Conservation (phyloP, 495 filamentous ascomycete species). For the Hypoxylon trugodes region DNA sequence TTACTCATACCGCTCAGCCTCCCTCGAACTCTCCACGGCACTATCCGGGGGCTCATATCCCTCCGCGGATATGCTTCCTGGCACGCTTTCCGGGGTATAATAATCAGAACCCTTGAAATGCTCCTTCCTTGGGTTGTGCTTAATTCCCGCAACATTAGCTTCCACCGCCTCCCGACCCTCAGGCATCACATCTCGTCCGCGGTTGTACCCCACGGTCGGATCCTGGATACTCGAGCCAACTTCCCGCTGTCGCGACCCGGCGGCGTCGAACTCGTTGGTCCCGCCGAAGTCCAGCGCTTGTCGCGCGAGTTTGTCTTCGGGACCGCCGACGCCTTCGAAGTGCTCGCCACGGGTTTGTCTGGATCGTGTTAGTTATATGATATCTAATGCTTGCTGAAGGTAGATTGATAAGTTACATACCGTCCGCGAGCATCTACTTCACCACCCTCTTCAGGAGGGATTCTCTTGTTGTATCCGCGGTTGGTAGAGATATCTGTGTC, state of each 20-base stretch:
- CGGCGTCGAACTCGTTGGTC: slow-evolving; percentile 36
- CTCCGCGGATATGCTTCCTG: slow-evolving; percentile 44
- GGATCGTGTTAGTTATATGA: not conserved
- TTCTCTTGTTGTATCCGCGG: slow-evolving; percentile 46
- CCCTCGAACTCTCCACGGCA: slow-evolving; percentile 32
- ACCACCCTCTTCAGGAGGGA: slow-evolving; percentile 52
- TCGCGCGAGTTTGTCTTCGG: slow-evolving; percentile 45
- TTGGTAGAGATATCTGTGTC: slow-evolving; percentile 48
- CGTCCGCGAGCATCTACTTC: slow-evolving; percentile 46
- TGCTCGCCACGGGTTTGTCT: slow-evolving; percentile 45
- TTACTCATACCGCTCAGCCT: slow-evolving; percentile 36
- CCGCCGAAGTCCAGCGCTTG: slow-evolving; percentile 43
- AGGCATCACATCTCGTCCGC: slow-evolving; percentile 19
- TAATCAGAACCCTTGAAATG: slow-evolving; percentile 40
- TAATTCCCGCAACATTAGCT: slow-evolving; percentile 26
- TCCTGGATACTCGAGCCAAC: slow-evolving; percentile 8
- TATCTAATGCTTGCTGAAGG: not conserved
- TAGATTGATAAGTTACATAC: slow-evolving; percentile 29
- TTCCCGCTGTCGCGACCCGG: slow-evolving; percentile 11
- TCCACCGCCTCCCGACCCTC: slow-evolving; percentile 36
- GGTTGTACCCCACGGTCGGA: not conserved
- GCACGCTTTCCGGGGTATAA: slow-evolving; percentile 34
- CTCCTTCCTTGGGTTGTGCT: slow-evolving; percentile 27
- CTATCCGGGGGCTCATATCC: slow-evolving; percentile 43
- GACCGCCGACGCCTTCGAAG: slow-evolving; percentile 47